Evolutionary conservation across 2,329 filamentous ascomycete genomes (phyloP), one percentile per base, ranked within the genome.

Genomic region (Colletotrichum tanaceti): DNA sequence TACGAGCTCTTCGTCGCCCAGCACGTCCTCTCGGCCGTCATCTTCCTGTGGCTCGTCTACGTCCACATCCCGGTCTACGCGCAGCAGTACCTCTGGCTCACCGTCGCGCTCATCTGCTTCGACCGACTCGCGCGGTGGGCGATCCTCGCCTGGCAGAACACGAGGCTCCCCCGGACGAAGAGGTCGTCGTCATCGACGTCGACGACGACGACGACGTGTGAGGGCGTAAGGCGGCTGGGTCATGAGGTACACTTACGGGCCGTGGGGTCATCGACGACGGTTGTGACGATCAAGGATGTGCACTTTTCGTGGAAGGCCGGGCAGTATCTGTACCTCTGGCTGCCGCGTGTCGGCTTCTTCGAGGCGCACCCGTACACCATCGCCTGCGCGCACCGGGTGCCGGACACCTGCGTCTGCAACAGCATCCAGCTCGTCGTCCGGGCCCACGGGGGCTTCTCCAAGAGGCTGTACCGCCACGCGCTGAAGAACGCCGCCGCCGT

Each of bases 1-100:
- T 93, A 93, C 75, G 91, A 93, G 78, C 68, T 91, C 0, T 93
- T 92, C 74, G 85, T 93, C 18, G 72, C 88, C 4, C 91, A 93
- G 76, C 91, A 93, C 75, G 79, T 92, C 32, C 75, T 87, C 18
- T 86, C 88, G 3, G 89, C 89, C 64, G 82, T 86, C 38, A 74
- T 90, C 28, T 86, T 93, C 73, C 78, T 92, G 44, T 90, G 86
- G 79, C 81, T 91, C 47, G 77, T 92, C 11, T 88, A 90, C 73
- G 79, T 85, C 44, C 90, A 93, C 75, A 84, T 91, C 4, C 90
- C 90, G 1, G 73, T 74, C 9, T 84, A 86, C 55, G 86, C 89
- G 7, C 82, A 80, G 35, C 87, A 88, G 74, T 88, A 90, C 63
- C 78, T 93, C 44, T 92, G 89, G 89, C 87, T 91, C 71, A 84